Percentiles rank a stretch among this genome's conserved stretches.
phyloP scores from a whole-genome alignment of 768 basidiomycete species.

The Pseudohyphozyma bogoriensis region DNA sequence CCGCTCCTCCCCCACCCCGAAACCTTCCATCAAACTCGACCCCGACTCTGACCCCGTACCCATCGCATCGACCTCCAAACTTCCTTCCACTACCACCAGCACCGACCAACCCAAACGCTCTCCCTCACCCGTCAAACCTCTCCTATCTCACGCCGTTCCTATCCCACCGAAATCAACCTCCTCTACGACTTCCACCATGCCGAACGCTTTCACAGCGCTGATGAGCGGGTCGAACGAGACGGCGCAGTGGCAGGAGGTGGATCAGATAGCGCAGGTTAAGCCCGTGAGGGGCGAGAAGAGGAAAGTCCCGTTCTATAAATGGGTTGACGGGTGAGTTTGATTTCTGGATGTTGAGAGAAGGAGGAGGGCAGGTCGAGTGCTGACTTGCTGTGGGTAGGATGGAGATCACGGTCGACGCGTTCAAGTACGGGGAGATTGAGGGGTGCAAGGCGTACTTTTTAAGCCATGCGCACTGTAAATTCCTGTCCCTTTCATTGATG shows the following conservation, averaged over 20 bases:
- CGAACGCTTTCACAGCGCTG: slow-evolving; percentile 62
- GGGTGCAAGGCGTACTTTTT: slow-evolving; percentile 51
- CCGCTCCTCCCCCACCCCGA: not conserved
- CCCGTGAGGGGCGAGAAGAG: slow-evolving; percentile 31
- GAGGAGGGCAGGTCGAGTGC: too few relatives aligned
- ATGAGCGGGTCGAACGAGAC: slow-evolving; percentile 80
- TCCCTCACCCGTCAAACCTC: not conserved
- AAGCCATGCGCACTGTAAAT: slow-evolving; percentile 90
- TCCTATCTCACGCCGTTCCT: not conserved
- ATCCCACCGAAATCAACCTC: too few relatives aligned
- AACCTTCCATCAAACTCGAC: too few relatives aligned
- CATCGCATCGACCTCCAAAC: not conserved
- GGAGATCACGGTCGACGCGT: slow-evolving; percentile 97
- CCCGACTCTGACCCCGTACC: not conserved
- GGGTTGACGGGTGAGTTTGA: slow-evolving; percentile 77
- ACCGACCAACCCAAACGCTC: not conserved
- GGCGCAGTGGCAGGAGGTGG: slow-evolving; percentile 74
- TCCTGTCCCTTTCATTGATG: slow-evolving; percentile 52
- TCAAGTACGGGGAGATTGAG: slow-evolving; percentile 84
- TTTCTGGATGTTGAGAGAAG: too few relatives aligned
- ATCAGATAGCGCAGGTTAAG: slow-evolving; percentile 41
- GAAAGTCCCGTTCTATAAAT: slow-evolving; percentile 77
- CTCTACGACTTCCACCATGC: slow-evolving; percentile 3
- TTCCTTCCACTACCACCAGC: not conserved
- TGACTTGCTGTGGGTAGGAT: too few relatives aligned